Evolutionary conservation across 257 asterid genomes (phyloP), one percentile per base, ranked within the genome.

Genomic region (Fraxinus excelsior): DNA sequence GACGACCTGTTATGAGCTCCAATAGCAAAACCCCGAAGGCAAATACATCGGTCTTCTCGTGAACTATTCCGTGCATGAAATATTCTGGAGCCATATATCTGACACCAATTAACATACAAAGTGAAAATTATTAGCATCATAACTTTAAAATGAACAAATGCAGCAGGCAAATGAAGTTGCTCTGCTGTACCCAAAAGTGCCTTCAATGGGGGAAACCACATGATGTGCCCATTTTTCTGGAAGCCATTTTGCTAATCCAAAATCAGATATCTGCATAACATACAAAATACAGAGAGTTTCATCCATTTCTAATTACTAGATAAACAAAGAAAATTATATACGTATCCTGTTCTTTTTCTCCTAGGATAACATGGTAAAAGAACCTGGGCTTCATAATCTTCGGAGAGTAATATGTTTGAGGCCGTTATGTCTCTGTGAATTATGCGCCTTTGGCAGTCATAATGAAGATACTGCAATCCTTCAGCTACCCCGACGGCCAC

Each of bases 31-130:
- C 99, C 14, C 99, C 99, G 21, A 92, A 93, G 28, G 99, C 97
- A 71, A 95, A 95, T 44, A 93, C 98, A 79, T 95, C 99, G 2
- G 95, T 95, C 87, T 90, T 93, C 88, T 95, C 99, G 29, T 93
- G 86, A 46, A 95, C 90, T 44, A 95, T 72, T 73, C 99, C 99
- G 31, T 91, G 98, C 99, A 95, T 93, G 89, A 95, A 95, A 73
- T 95, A 95, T 76, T 95, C 99, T 0, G 99, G 99, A 70, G 99
- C 99, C 99, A 96, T 93, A 74, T 96, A 96, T 77, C 99, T 95
- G 86, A 9, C 80, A 62, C 0, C 26, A 64, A 67, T 35, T 35
- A 7, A 40, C 40, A 23, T n/a, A 21, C 3, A 34, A 11, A 56
- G 65, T 10, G 28, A 53, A 21, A 5, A 31, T 25, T 74, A 65